phyloP scores from a whole-genome alignment of 768 basidiomycete genomes.

The Boletus reticulatus region DNA sequence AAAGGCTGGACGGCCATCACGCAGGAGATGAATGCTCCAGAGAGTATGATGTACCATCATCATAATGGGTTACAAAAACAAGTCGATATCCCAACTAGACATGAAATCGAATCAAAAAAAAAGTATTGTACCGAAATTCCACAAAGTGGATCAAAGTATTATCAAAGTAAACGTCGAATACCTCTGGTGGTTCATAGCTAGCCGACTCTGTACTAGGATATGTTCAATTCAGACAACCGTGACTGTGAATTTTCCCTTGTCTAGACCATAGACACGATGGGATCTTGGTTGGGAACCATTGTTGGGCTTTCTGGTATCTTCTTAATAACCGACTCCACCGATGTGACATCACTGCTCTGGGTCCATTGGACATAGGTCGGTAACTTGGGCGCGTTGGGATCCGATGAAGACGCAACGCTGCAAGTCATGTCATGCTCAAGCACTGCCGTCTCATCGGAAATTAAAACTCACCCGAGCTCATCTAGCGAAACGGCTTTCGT shows the following conservation, averaged over 20 bases:
- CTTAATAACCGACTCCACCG: slow-evolving; percentile 4
- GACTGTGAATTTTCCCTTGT: not conserved
- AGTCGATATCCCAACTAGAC: not conserved
- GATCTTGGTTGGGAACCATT: not conserved
- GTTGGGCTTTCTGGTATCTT: not conserved
- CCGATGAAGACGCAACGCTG: slow-evolving; percentile 10
- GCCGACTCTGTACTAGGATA: not conserved
- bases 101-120: slow-evolving; percentile 8
- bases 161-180: not conserved
- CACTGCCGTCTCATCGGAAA: not conserved
- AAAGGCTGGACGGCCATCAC: slow-evolving; percentile 68
- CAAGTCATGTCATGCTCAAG: not conserved
- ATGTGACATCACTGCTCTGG: not conserved
- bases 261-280: slow-evolving; percentile 12
- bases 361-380: slow-evolving; percentile 17
- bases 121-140: slow-evolving; percentile 12
- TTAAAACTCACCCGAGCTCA: slow-evolving; percentile 13
- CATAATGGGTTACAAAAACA: no score
- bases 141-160: not conserved
- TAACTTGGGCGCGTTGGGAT: slow-evolving; percentile 10
- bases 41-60: not conserved
- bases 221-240: not conserved
- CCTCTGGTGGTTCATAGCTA: not conserved
- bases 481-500: slow-evolving; percentile 17
- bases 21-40: slow-evolving; percentile 64